Percentiles rank a stretch among this genome's conserved stretches.
phyloP scores from a whole-genome alignment of 805 yeast species.

The Pichia paraexigua region DNA sequence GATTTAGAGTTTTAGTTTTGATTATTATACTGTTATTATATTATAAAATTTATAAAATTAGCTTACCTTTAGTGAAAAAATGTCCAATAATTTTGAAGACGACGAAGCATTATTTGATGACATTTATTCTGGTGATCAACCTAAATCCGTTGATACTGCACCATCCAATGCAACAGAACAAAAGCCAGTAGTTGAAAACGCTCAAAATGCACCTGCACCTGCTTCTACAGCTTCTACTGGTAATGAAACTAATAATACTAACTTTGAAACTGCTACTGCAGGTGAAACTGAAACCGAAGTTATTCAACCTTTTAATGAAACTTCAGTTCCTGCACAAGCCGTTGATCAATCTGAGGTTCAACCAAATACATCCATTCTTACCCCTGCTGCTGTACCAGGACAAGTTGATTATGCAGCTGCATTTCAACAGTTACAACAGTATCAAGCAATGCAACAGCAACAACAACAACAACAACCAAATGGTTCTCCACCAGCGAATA shows the following conservation, averaged over 20 bases:
- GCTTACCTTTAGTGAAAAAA: slow-evolving; percentile 18
- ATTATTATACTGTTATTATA: background rate
- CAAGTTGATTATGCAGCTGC: slow-evolving; percentile 5
- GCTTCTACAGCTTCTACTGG: background rate
- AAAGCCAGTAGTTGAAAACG: background rate
- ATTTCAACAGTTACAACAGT: slow-evolving; percentile 8
- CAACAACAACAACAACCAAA: slow-evolving; percentile 8
- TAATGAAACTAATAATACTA: background rate
- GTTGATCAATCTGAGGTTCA: background rate
- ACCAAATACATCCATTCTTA: background rate
- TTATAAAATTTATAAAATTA: background rate
- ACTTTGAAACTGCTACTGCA: background rate
- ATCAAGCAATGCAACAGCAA: slow-evolving; percentile 10
- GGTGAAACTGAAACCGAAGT: background rate
- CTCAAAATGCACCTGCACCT: background rate
- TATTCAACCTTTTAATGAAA: background rate
- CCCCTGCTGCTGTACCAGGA: background rate
- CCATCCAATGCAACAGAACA: slow-evolving; percentile 14
- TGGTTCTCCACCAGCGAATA: slow-evolving; percentile 1
- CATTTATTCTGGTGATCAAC: slow-evolving; percentile 45
- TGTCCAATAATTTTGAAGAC: slow-evolving; percentile 65
- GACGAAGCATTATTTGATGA: slow-evolving; percentile 94
- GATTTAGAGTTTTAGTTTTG: slow-evolving; percentile 1
- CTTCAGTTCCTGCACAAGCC: background rate
- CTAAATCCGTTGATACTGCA: slow-evolving; percentile 15